Evolutionary conservation across 139 green algal genomes (phyloP), one percentile per base, ranked within the genome.

Genomic region (Chlamydomonas applanata): DNA sequence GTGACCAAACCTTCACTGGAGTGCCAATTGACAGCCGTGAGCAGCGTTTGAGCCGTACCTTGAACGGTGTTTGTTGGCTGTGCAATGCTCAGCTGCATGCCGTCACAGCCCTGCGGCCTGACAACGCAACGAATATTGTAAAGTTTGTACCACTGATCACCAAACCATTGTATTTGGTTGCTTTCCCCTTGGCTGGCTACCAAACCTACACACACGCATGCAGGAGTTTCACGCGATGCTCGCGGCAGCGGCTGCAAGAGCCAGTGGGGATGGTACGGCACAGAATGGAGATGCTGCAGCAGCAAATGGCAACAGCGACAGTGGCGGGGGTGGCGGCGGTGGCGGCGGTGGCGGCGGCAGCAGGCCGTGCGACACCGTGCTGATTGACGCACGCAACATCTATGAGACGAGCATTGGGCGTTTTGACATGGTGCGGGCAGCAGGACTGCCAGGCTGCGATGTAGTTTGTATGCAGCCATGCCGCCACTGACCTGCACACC

Each of bases 341-440:
- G 35, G 4, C 49, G 44, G 62, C 25, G 5, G 4, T 5, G 19
- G 1, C 36, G 7, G 3, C 36, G 36, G 2, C 11, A 33, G 46
- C n/a, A 60, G 2, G 44, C 5, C 9, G 2, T 83, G 85, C 71
- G 36, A 57, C 16, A 76, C 76, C 4, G 90, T 97, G 67, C 74
- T 97, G 33, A n/a, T 97, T 45, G 91, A 97, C 54, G 72, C 66
- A 0, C 60, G 91, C 0, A 97, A 97, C 73, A 11, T 87, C 3
- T 97, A 97, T 61, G 91, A 97, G 78, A 91, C 83, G 0, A 33
- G 73, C 20, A 91, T 97, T 0, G 91, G 91, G 82, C 72, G 78
- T 35, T 85, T 79, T 65, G 30, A 52, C 27, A 71, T 49, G 77
- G 71, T 78, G 61, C 64, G 71, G 20, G 67, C 35, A 11, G n/a